Evolutionary conservation across 768 basidiomycete genomes (phyloP).

Genomic region (Podaxis carcinomalis): DNA sequence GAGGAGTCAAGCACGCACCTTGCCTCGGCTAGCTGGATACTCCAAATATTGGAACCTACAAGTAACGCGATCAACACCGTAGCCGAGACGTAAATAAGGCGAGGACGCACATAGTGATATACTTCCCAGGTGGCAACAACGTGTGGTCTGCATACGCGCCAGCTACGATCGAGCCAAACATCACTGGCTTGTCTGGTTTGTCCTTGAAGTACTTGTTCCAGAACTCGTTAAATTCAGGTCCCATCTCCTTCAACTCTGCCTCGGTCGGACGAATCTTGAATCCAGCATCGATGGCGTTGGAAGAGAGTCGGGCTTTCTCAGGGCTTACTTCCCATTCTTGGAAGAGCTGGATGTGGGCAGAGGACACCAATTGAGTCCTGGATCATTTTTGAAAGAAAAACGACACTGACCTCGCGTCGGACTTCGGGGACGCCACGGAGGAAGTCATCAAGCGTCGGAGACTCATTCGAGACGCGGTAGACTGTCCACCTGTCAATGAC

Average conservation of each 20-base stretch:
- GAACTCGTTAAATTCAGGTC: constrained; percentile 68
- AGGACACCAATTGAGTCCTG: background rate
- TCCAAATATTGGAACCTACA: constrained; percentile 67
- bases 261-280: constrained; percentile 74
- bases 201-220: constrained; percentile 74
- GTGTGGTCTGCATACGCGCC: constrained; percentile 67
- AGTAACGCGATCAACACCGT: background rate
- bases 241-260: constrained; percentile 71
- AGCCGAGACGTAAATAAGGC: background rate
- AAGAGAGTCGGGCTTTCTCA: constrained; percentile 63
- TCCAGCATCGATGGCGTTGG: constrained; percentile 71
- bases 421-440: constrained; percentile 59
- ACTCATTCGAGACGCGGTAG: constrained; percentile 65
- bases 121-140: constrained; percentile 67
- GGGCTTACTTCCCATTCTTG: constrained; percentile 63
- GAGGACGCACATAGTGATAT: constrained; percentile 52
- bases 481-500: constrained; percentile 29
- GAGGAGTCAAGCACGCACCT: constrained; percentile 31
- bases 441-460: constrained; percentile 62
- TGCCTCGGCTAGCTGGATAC: constrained; percentile 72
- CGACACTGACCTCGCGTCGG: constrained; percentile 39
- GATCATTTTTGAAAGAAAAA: background rate
- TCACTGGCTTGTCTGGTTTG: constrained; percentile 77
- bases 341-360: constrained; percentile 37
- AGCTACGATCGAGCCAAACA: constrained; percentile 60